Evolutionary conservation across 768 basidiomycete species (phyloP).

Genomic region (Saitozyma sp.): DNA sequence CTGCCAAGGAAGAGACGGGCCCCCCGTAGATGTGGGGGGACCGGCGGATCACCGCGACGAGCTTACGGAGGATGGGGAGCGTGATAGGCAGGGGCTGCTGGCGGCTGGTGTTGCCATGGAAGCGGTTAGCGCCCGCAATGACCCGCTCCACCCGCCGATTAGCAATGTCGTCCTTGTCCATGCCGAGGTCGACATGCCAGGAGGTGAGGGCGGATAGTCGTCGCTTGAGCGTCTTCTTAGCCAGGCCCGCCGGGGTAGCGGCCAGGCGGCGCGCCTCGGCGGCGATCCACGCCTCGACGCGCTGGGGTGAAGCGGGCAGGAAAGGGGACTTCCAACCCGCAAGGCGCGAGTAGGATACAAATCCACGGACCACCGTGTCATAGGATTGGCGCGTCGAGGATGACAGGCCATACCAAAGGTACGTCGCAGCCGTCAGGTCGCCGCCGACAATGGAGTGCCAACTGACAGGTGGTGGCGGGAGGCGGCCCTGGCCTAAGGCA

Average conservation of each 20-base stretch:
- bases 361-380: not conserved
- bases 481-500: not conserved
- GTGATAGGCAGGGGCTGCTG: conserved; percentile 9
- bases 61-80: conserved; percentile 6
- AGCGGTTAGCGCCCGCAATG: conserved; percentile 1
- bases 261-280: not conserved
- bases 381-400: not conserved
- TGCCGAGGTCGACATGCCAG: conserved; percentile 6
- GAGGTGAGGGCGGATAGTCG: conserved; percentile 1
- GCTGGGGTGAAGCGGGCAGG: not conserved
- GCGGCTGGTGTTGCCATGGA: not conserved
- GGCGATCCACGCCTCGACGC: conserved; percentile 2
- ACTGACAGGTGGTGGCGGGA: not conserved
- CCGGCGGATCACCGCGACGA: not conserved
- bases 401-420: conserved; percentile 1
- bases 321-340: not conserved
- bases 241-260: not conserved
- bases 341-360: not conserved
- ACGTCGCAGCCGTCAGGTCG: not conserved
- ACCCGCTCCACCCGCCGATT: conserved; percentile 1
- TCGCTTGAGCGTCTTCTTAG: too few species aligned
- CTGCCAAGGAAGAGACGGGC: not conserved
- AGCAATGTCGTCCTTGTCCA: not conserved
- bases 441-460: not conserved
- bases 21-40: conserved; percentile 3